These are phyloP conservation scores for Russula abietina DNA, from an alignment of 768 basidiomycete species.

Conservation along the genomic window DNA sequence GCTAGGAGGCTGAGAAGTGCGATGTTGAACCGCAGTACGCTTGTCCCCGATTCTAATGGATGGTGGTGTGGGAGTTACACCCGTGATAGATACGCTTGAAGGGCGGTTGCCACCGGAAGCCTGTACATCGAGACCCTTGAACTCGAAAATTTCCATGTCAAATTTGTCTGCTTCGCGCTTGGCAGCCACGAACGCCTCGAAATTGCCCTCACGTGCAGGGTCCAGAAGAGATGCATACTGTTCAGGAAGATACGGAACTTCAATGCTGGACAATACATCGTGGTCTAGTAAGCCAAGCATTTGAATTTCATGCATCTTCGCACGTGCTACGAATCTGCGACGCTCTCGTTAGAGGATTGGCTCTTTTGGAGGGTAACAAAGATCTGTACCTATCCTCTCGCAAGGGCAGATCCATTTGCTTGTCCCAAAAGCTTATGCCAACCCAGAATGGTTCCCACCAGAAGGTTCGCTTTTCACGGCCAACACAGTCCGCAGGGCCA, in stretches of 20 bases:
- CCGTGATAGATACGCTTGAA: constrained; percentile 37
- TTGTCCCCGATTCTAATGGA: constrained; percentile 22
- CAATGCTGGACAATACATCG: constrained; percentile 84
- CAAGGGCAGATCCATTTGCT: constrained; percentile 79
- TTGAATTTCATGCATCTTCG: constrained; percentile 96
- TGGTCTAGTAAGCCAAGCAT: constrained; percentile 91
- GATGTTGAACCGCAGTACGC: constrained; percentile 35
- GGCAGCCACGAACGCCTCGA: constrained; percentile 26
- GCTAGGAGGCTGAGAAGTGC: constrained; percentile 43
- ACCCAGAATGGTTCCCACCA: constrained; percentile 94
- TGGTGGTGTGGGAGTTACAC: constrained; percentile 6
- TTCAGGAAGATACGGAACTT: constrained; percentile 70
- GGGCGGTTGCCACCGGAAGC: constrained; percentile 31
- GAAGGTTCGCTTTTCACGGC: constrained; percentile 49
- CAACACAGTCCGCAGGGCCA: constrained; percentile 32
- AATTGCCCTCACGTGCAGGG: constrained; percentile 23
- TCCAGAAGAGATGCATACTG: constrained; percentile 30
- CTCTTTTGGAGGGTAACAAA: neutral
- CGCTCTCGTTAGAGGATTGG: neutral
- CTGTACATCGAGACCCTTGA: constrained; percentile 37
- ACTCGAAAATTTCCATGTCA: constrained; percentile 62
- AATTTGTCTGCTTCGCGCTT: constrained; percentile 64
- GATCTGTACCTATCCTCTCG: constrained; percentile 59
- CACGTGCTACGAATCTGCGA: constrained; percentile 80
- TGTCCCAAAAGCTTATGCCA: constrained; percentile 79